A percentile compares a stretch with the other conserved stretches of the same genome.
These are phyloP conservation scores for Saccharomycopsis fodiens DNA, from an alignment of 805 yeast species.

Conservation along the genomic window DNA sequence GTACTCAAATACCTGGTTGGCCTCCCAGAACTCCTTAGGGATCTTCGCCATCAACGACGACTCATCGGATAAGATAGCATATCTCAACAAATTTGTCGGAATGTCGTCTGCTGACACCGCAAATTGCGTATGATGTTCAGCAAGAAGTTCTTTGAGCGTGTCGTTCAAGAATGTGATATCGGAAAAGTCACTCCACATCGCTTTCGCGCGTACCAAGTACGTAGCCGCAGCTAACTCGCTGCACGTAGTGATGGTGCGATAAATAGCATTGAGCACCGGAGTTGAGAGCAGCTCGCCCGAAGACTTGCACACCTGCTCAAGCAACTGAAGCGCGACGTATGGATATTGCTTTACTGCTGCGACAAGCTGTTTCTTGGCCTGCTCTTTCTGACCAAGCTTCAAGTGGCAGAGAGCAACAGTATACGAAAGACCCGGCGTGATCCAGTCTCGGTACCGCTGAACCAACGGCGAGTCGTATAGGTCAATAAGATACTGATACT, in stretches of 20 bases:
- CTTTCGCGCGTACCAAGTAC: slow-evolving; percentile 48
- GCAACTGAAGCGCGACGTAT: slow-evolving; percentile 43
- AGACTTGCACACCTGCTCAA: slow-evolving; percentile 36
- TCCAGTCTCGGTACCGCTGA: slow-evolving; percentile 56
- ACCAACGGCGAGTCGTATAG: slow-evolving; percentile 49
- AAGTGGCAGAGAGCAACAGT: slow-evolving; percentile 60
- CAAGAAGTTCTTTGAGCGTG: slow-evolving; percentile 29
- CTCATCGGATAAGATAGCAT: slow-evolving; percentile 65
- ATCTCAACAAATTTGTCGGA: slow-evolving; percentile 58
- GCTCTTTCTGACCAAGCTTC: slow-evolving; percentile 30
- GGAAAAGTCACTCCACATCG: slow-evolving; percentile 45
- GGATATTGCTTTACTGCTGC: slow-evolving; percentile 52
- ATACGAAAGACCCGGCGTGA: slow-evolving; percentile 63
- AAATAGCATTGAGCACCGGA: slow-evolving; percentile 1
- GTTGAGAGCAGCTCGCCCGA: neutral
- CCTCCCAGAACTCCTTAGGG: slow-evolving; percentile 54
- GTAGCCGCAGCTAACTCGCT: slow-evolving; percentile 43
- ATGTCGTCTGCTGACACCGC: slow-evolving; percentile 25
- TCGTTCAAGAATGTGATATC: slow-evolving; percentile 41
- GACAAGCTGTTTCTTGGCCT: slow-evolving; percentile 42
- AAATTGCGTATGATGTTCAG: neutral
- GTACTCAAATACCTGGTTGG: slow-evolving; percentile 57
- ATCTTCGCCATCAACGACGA: slow-evolving; percentile 61
- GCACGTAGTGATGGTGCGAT: slow-evolving; percentile 20
- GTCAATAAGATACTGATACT: slow-evolving; percentile 53